These are phyloP conservation scores for Arachis hypogaea DNA, from an alignment of 306 rosid species.

Conservation along the genomic window DNA sequence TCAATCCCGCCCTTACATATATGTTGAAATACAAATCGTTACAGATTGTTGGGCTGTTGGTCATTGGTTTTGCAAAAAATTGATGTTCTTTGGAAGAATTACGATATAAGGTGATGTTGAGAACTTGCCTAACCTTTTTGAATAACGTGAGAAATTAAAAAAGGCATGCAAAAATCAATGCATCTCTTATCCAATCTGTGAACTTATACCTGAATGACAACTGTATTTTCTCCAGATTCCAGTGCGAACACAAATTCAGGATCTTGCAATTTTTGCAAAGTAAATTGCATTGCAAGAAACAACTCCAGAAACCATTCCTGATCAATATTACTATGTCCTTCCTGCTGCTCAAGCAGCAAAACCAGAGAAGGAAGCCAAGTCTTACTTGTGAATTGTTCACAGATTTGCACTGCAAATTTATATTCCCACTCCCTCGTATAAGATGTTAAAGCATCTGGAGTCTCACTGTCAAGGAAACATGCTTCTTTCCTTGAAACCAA, in stretches of 20 bases:
- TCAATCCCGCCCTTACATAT: conserved; percentile 1
- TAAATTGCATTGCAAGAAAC: conserved; percentile 69
- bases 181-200: conserved; percentile 19
- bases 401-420: conserved; percentile 65
- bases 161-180: conserved; percentile 18
- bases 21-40: background rate
- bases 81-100: conserved; percentile 9
- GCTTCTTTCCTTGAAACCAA: conserved; percentile 66
- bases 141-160: conserved; percentile 7
- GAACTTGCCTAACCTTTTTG: conserved; percentile 1
- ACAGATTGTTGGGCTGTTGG: background rate
- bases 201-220: conserved; percentile 72
- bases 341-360: conserved; percentile 47
- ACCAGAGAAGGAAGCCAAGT: conserved; percentile 91
- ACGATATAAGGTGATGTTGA: background rate
- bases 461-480: conserved; percentile 37
- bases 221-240: conserved; percentile 60
- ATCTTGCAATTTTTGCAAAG: conserved; percentile 74
- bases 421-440: conserved; percentile 79
- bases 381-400: conserved; percentile 73
- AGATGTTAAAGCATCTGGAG: conserved; percentile 50
- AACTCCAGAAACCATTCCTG: conserved; percentile 54
- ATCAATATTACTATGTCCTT: conserved; percentile 38
- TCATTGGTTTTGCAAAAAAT: conserved; percentile 18
- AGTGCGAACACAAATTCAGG: conserved; percentile 73